Percentiles rank a stretch among this genome's conserved stretches.
Evolutionary conservation across 129 eudicot species (phyloP).

Genomic region (Ambrosia trifida): DNA sequence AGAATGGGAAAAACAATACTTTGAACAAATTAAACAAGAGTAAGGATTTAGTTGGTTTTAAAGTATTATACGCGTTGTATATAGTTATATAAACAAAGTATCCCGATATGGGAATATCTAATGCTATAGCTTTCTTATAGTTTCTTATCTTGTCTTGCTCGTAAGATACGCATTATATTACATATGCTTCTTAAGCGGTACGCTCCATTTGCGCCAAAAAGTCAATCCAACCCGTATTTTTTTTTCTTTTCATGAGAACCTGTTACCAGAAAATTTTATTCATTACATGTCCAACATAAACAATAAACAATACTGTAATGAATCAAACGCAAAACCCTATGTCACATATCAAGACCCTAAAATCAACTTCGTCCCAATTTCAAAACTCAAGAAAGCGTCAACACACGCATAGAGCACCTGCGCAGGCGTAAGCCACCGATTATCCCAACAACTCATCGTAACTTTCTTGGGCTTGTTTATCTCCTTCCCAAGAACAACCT

Average conservation of each 20-base stretch:
- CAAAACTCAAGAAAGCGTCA: slow-evolving; percentile 50
- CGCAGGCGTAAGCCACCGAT: slow-evolving; percentile 23
- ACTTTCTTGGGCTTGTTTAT: slow-evolving; percentile 28
- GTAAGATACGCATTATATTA: background rate
- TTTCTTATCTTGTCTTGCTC: background rate
- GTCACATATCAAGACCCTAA: background rate
- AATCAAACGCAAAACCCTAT: background rate
- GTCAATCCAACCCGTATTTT: too few species aligned
- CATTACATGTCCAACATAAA: too few species aligned
- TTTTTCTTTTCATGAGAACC: too few species aligned
- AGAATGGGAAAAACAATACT: slow-evolving; percentile 53
- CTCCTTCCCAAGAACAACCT: slow-evolving; percentile 39
- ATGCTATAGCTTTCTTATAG: slow-evolving; percentile 5
- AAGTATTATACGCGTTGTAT: slow-evolving; percentile 14
- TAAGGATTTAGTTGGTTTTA: background rate
- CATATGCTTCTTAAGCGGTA: too few species aligned
- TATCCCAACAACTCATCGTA: slow-evolving; percentile 53
- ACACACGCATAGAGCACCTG: slow-evolving; percentile 53
- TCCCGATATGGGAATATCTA: background rate
- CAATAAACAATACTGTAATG: background rate
- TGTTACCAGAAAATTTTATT: too few species aligned
- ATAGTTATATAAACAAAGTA: background rate
- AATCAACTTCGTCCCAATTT: slow-evolving; percentile 39
- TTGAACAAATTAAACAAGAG: slow-evolving; percentile 27
- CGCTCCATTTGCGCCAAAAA: too few species aligned